Base-by-base conservation (phyloP, 2,329 filamentous ascomycete species). In the Claviceps humidiphila region DNA sequence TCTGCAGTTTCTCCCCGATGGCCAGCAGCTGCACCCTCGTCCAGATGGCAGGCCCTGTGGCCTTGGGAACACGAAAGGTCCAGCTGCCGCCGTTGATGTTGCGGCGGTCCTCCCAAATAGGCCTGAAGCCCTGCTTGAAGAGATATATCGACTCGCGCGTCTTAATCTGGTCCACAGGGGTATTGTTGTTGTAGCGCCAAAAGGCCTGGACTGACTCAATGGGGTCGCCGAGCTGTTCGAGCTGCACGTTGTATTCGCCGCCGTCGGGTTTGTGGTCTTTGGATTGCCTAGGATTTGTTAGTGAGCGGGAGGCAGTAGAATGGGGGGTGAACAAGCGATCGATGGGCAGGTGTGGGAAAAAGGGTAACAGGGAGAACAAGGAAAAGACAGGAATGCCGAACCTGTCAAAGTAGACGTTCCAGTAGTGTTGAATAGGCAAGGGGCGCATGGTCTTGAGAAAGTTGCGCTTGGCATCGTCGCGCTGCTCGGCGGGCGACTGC, bases 11-110 rank as follows among this genome's bases (percentile, higher is more conserved):
- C 73, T 94, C 88, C 38, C 88, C 88, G 55, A 93, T 87, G 38
- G 88, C 88, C 67, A 93, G 76, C 64, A 91, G 72, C 71, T 89
- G 81, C 56, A 95, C 76, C 64, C 84, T 82, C 60, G 83, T 89
- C 88, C 85, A 96, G 64, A 87, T 85, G 60, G 84, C 84, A 2
- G 81, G 78, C 5, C 80, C 81, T 40, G 78, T 76, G 56, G 74
- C 76, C 73, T 95, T 95, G 57, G 84, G 82, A 45, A 96, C 84
- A 49, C 90, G 83, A 69, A 97, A 95, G 22, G 89, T 94, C 89
- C 89, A 96, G 65, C 86, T 85, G 49, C 91, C 91, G 50, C 91
- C 91, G 56, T 82, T 77, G 54, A 85, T 74, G 69, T 96, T 96
- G 61, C 93, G 82, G 42, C 87, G 80, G 65, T 97, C 91, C 70